phyloP scores from a whole-genome alignment of 2,329 filamentous ascomycete species.

The Colletotrichum truncatum region DNA sequence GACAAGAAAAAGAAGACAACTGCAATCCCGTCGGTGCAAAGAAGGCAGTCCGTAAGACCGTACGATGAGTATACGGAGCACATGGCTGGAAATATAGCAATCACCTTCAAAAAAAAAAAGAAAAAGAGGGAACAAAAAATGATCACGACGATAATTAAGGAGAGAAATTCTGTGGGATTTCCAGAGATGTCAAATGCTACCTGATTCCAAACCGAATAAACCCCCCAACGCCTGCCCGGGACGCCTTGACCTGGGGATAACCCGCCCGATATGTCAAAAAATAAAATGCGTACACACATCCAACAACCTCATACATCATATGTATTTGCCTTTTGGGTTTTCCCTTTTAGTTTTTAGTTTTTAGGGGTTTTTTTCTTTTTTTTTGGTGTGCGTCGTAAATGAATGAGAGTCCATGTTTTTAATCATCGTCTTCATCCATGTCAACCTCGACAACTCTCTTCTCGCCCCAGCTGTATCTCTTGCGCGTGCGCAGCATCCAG shows the following conservation, averaged over 20 bases:
- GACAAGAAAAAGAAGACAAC: too few species aligned
- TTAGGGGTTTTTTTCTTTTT: background rate
- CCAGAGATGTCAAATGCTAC: background rate
- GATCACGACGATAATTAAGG: background rate
- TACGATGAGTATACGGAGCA: too few species aligned
- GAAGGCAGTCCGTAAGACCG: too few species aligned
- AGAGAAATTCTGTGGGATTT: background rate
- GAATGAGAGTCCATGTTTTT: background rate
- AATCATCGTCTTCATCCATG: slow-evolving; percentile 32
- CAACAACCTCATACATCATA: background rate
- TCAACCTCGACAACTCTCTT: background rate
- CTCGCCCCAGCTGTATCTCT: slow-evolving; percentile 41
- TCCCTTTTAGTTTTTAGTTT: too few species aligned
- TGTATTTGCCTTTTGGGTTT: too few species aligned
- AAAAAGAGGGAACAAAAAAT: background rate
- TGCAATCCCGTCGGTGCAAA: too few species aligned
- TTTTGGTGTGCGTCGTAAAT: background rate
- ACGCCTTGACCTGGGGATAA: background rate
- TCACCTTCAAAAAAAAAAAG: background rate
- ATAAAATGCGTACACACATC: background rate
- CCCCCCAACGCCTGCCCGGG: background rate
- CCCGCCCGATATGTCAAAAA: background rate
- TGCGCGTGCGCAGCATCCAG: slow-evolving; percentile 46
- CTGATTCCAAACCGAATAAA: background rate
- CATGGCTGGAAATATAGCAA: background rate